A percentile compares a stretch with the other conserved stretches of the same genome.
Conservation (phyloP, 768 basidiomycete species). For the Amanita subjunquillea region DNA sequence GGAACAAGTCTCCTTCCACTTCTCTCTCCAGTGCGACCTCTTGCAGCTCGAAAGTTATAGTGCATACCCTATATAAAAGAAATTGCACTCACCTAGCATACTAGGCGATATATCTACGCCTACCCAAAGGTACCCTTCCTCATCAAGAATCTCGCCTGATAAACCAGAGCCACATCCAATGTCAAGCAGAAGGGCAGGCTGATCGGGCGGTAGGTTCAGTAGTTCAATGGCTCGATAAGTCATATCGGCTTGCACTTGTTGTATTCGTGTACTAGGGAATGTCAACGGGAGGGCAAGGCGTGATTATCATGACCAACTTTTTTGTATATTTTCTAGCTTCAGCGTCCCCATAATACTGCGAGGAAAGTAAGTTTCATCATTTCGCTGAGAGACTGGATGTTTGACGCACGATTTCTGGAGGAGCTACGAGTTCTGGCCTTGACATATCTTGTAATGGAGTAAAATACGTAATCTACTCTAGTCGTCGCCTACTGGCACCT, state of each 20-base stretch:
- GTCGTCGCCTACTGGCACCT: slow-evolving; percentile 89
- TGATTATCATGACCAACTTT: slow-evolving; percentile 45
- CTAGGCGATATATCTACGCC: slow-evolving; percentile 93
- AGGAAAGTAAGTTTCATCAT: background rate
- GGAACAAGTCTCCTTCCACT: slow-evolving; percentile 90
- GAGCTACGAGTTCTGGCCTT: slow-evolving; percentile 79
- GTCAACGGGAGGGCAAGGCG: slow-evolving; percentile 8
- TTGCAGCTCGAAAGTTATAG: slow-evolving; percentile 17
- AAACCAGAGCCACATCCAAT: slow-evolving; percentile 97
- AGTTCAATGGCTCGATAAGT: slow-evolving; percentile 92
- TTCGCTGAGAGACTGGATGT: background rate
- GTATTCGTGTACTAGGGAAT: slow-evolving; percentile 74
- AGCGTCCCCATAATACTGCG: slow-evolving; percentile 89
- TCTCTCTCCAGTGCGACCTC: slow-evolving; percentile 95
- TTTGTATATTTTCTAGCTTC: slow-evolving; percentile 96
- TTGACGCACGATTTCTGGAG: slow-evolving; percentile 76
- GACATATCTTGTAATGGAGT: slow-evolving; percentile 41
- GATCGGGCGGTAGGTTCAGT: slow-evolving; percentile 67
- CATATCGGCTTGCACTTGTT: slow-evolving; percentile 96
- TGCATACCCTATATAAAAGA: background rate
- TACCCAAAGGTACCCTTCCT: slow-evolving; percentile 88
- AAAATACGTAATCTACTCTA: slow-evolving; percentile 20
- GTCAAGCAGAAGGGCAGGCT: slow-evolving; percentile 83
- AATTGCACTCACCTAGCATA: slow-evolving; percentile 73
- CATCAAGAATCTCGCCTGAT: slow-evolving; percentile 92